Conservation (phyloP, 306 rosid genomes). For the Begonia masoniana region DNA sequence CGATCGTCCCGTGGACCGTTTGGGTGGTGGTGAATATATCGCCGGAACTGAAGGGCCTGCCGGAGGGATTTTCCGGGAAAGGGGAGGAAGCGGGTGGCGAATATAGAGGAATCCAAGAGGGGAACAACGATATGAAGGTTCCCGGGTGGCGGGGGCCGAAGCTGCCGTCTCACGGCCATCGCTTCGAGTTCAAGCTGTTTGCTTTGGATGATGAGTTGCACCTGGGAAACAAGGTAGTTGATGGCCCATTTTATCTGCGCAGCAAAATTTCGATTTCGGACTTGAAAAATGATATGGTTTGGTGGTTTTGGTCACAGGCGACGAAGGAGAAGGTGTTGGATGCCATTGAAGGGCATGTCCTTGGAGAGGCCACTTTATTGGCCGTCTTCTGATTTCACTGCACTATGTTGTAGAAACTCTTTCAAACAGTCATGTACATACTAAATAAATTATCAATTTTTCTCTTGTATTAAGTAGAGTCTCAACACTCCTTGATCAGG, state of each 20-base stretch:
- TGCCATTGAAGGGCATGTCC: constrained; percentile 44
- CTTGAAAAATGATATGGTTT: neutral
- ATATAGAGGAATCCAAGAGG: constrained; percentile 36
- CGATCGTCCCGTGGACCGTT: constrained; percentile 57
- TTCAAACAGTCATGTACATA: no score
- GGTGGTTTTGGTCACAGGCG: constrained; percentile 22
- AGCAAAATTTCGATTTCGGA: no score
- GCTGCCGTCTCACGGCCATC: constrained; percentile 53
- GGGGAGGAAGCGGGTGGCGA: constrained; percentile 42
- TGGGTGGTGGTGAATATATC: constrained; percentile 76
- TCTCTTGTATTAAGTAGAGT: no score
- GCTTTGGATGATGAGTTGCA: constrained; percentile 57
- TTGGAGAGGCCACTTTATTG: constrained; percentile 46
- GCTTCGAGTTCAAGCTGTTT: constrained; percentile 54
- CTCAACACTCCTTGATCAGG: no score
- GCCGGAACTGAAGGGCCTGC: constrained; percentile 30
- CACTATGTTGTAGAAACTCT: no score
- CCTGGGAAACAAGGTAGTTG: constrained; percentile 56
- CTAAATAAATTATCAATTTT: no score
- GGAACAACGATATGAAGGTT: constrained; percentile 43
- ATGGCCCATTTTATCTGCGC: no score
- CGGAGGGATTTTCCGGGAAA: constrained; percentile 71
- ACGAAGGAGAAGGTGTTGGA: constrained; percentile 70
- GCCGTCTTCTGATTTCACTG: constrained; percentile 28
- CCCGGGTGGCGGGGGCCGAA: constrained; percentile 77